Percentiles rank a stretch among this genome's conserved stretches.
phyloP scores from a whole-genome alignment of 1,284 basidiomycete genomes.

The Tylopilus sp. region DNA sequence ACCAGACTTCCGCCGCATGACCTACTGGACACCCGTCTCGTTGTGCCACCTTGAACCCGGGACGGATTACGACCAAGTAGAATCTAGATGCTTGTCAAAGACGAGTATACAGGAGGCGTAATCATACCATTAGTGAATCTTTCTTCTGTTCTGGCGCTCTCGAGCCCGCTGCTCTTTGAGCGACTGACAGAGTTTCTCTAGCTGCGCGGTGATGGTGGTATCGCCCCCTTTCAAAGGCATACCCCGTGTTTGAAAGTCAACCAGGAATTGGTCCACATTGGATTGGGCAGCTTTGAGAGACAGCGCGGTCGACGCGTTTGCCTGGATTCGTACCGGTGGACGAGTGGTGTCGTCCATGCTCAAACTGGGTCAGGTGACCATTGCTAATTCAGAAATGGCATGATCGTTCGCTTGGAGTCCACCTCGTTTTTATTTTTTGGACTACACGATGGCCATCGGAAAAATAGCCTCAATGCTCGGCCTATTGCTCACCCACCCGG shows the following conservation, averaged over 20 bases:
- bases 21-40: background rate
- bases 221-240: slow-evolving; percentile 43
- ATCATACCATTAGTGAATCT: slow-evolving; percentile 6
- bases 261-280: slow-evolving; percentile 42
- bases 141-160: slow-evolving; percentile 19
- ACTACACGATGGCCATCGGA: slow-evolving; percentile 16
- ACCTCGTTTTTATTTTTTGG: no score
- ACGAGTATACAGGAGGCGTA: background rate
- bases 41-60: background rate
- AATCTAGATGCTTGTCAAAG: slow-evolving; percentile 5
- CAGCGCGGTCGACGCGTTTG: slow-evolving; percentile 35
- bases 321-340: slow-evolving; percentile 46
- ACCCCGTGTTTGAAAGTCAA: slow-evolving; percentile 45
- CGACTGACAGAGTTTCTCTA: slow-evolving; percentile 50
- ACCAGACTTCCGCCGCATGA: no score
- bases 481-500: slow-evolving; percentile 68
- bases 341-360: slow-evolving; percentile 47
- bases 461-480: slow-evolving; percentile 45
- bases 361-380: no score
- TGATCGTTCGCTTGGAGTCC: slow-evolving; percentile 7
- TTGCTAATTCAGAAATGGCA: slow-evolving; percentile 6
- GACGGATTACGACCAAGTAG: background rate
- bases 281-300: slow-evolving; percentile 40
- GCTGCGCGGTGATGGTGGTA: slow-evolving; percentile 50
- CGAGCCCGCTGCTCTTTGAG: slow-evolving; percentile 38